Conservation (phyloP, 805 yeast species). For the Candida bentonensis region DNA sequence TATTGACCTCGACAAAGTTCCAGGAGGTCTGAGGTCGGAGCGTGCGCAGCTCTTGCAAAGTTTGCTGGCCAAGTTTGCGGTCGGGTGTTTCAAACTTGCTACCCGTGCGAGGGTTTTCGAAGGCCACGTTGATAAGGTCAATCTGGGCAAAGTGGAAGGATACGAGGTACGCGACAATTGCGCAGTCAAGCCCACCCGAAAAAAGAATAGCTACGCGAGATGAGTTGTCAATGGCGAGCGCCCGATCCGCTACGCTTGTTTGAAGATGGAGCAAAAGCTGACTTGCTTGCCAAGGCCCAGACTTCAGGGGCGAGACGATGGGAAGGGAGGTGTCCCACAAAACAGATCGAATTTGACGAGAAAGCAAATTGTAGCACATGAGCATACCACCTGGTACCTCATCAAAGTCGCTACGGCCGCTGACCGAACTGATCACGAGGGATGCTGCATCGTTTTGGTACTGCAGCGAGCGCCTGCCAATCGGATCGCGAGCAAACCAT, state of each 20-base stretch:
- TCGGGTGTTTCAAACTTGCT: constrained; percentile 61
- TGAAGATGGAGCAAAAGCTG: constrained; percentile 1
- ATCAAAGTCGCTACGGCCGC: constrained; percentile 4
- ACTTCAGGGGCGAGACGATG: neutral
- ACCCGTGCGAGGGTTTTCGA: constrained; percentile 74
- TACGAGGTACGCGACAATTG: constrained; percentile 45
- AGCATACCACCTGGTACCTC: constrained; percentile 14
- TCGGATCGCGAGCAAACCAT: constrained; percentile 70
- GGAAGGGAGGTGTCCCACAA: neutral
- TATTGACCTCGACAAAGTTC: constrained; percentile 52
- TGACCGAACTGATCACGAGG: constrained; percentile 7
- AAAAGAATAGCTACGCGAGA: constrained; percentile 48
- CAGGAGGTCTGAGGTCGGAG: constrained; percentile 30
- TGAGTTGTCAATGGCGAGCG: constrained; percentile 4
- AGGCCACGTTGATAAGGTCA: constrained; percentile 84
- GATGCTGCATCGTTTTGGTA: constrained; percentile 22
- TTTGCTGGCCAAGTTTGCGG: constrained; percentile 53
- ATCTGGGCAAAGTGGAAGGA: constrained; percentile 23
- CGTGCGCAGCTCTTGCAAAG: constrained; percentile 38
- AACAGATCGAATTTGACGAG: neutral
- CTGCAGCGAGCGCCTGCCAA: constrained; percentile 71
- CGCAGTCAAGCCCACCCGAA: constrained; percentile 94
- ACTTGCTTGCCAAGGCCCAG: neutral
- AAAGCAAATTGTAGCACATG: constrained; percentile 5
- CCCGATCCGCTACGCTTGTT: constrained; percentile 9